These are phyloP conservation scores for Thyridium curvatum DNA, from an alignment of 2,329 filamentous ascomycete genomes.

Conservation along the genomic window DNA sequence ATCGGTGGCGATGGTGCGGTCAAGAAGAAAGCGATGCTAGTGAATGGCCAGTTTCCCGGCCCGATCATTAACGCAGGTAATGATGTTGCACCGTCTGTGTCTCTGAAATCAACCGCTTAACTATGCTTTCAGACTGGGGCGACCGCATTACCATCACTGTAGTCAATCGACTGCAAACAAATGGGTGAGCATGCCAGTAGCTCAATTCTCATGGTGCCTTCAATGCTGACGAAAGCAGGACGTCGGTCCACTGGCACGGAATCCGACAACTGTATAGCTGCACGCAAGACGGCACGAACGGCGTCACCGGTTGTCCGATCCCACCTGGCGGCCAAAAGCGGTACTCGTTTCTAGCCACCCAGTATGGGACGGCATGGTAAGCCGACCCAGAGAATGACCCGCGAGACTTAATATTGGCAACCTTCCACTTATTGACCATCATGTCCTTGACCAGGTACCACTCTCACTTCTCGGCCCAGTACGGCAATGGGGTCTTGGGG, in stretches of 20 bases:
- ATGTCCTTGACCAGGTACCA: constrained; percentile 30
- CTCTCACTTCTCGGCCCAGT: constrained; percentile 39
- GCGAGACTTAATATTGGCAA: too few relatives aligned
- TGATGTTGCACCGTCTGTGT: too few relatives aligned
- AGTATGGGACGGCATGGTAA: constrained; percentile 30
- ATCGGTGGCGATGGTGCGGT: constrained; percentile 10
- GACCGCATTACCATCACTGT: constrained; percentile 10
- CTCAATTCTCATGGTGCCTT: too few relatives aligned
- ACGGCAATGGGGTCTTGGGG: constrained; percentile 41
- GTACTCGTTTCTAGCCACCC: constrained; percentile 24
- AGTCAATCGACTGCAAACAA: constrained; percentile 9
- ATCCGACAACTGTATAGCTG: constrained; percentile 21
- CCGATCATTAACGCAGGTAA: too few relatives aligned
- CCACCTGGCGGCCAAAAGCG: constrained; percentile 33
- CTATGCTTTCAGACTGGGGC: constrained; percentile 9
- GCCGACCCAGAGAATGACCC: too few relatives aligned
- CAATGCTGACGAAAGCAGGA: constrained; percentile 13
- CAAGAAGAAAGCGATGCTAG: constrained; percentile 13
- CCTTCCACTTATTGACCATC: too few relatives aligned
- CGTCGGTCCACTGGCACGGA: constrained; percentile 28
- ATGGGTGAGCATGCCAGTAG: constrained; percentile 13
- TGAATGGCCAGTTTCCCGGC: constrained; percentile 8
- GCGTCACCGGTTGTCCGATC: constrained; percentile 45
- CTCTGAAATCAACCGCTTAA: too few relatives aligned
- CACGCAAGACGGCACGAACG: constrained; percentile 24